Conservation (phyloP, 257 asterid species). For the Fraxinus excelsior region DNA sequence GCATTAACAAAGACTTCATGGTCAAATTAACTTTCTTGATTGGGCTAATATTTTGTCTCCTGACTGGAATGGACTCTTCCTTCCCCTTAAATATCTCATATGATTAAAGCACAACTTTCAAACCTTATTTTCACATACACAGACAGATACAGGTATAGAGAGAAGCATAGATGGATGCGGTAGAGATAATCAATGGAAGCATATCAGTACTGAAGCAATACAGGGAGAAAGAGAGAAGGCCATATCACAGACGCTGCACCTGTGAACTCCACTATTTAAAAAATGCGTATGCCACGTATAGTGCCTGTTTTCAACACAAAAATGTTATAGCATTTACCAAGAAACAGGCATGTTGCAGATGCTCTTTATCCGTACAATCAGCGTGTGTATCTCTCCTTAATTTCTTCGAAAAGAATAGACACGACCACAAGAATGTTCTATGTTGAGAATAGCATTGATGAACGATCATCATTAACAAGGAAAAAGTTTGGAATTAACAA, state of each 20-base stretch:
- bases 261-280: neutral
- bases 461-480: neutral
- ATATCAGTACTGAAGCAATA: neutral
- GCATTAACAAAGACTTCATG: neutral
- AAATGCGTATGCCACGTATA: neutral
- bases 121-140: neutral
- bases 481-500: neutral
- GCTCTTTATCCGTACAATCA: neutral
- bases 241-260: neutral
- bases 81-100: neutral
- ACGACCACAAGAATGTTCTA: neutral
- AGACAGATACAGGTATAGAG: neutral
- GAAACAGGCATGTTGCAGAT: neutral
- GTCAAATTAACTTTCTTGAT: neutral
- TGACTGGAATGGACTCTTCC: neutral
- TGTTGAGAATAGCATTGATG: neutral
- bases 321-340: neutral
- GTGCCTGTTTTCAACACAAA: neutral
- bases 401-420: neutral
- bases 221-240: constrained; percentile 5
- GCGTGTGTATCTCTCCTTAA: neutral
- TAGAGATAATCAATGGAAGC: neutral
- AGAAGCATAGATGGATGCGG: neutral
- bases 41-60: neutral
- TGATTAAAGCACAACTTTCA: neutral